Conservation (phyloP, 441 rosid genomes). For the Mallotus japonicus region DNA sequence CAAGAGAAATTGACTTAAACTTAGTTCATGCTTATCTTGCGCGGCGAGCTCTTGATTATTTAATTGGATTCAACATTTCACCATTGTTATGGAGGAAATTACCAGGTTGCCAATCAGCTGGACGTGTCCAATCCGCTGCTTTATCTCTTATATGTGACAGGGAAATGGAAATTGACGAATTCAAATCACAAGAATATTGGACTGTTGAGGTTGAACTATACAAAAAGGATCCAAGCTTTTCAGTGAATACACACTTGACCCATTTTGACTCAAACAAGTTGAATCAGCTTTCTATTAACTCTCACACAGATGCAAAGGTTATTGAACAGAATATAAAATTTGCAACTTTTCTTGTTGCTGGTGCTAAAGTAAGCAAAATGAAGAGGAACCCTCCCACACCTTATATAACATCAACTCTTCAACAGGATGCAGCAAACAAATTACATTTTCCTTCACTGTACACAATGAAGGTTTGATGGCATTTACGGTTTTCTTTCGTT, state of each 20-base stretch:
- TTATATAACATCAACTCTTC: constrained; percentile 97
- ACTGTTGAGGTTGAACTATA: constrained; percentile 52
- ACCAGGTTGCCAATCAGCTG: constrained; percentile 98
- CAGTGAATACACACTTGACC: constrained; percentile 51
- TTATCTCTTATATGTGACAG: constrained; percentile 86
- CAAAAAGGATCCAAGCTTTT: constrained; percentile 32
- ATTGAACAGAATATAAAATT: constrained; percentile 56
- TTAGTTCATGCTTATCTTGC: constrained; percentile 96
- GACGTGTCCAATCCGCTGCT: constrained; percentile 98
- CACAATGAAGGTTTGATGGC: constrained; percentile 79
- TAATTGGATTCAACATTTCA: constrained; percentile 92
- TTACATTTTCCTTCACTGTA: constrained; percentile 65
- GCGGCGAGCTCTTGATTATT: constrained; percentile 95
- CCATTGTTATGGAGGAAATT: constrained; percentile 95
- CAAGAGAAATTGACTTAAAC: constrained; percentile 80
- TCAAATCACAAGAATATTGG: constrained; percentile 87
- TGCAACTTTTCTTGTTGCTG: constrained; percentile 53
- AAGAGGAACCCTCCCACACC: constrained; percentile 89
- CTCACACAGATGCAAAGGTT: constrained; percentile 50
- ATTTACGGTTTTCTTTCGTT: constrained; percentile 3
- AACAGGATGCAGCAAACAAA: constrained; percentile 98
- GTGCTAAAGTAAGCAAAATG: constrained; percentile 49
- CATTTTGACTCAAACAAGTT: constrained; percentile 65
- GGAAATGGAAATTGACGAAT: constrained; percentile 90
- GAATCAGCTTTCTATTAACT: constrained; percentile 72